Evolutionary conservation across 768 basidiomycete species (phyloP).

Genomic region (Ramaria sp.): DNA sequence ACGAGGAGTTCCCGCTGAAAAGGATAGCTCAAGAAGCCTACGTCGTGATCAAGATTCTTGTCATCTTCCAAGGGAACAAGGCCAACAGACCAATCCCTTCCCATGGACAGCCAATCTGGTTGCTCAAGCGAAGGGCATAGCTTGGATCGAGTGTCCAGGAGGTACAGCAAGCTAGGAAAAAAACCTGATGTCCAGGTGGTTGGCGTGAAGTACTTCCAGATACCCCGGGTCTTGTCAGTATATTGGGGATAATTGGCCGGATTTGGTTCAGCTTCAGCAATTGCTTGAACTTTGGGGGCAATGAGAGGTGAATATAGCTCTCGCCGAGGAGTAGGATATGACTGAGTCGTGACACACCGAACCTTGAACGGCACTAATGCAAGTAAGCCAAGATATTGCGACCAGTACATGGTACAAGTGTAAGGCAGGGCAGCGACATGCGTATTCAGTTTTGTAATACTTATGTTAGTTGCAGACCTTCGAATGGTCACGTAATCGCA

Average conservation of each 20-base stretch:
- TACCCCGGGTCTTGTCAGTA: conserved; percentile 36
- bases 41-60: conserved; percentile 51
- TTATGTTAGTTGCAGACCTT: too few species aligned
- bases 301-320: conserved; percentile 53
- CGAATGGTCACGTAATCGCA: too few species aligned
- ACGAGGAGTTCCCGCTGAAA: conserved; percentile 51
- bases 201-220: conserved; percentile 43
- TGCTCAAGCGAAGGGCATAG: conserved; percentile 32
- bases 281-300: conserved; percentile 47
- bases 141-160: conserved; percentile 39
- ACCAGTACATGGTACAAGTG: background rate
- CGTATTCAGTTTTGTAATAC: too few species aligned
- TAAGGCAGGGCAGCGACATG: too few species aligned
- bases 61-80: conserved; percentile 38
- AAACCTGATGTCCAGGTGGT: conserved; percentile 63
- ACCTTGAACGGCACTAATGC: background rate
- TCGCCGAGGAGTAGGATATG: conserved; percentile 21
- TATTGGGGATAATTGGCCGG: conserved; percentile 49
- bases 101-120: conserved; percentile 50
- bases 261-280: conserved; percentile 33
- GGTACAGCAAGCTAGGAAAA: conserved; percentile 52
- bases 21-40: conserved; percentile 62
- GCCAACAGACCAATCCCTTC: conserved; percentile 39
- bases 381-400: background rate
- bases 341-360: background rate